Conservation (phyloP, 768 basidiomycete genomes). For the Tylopilus subfusipes region DNA sequence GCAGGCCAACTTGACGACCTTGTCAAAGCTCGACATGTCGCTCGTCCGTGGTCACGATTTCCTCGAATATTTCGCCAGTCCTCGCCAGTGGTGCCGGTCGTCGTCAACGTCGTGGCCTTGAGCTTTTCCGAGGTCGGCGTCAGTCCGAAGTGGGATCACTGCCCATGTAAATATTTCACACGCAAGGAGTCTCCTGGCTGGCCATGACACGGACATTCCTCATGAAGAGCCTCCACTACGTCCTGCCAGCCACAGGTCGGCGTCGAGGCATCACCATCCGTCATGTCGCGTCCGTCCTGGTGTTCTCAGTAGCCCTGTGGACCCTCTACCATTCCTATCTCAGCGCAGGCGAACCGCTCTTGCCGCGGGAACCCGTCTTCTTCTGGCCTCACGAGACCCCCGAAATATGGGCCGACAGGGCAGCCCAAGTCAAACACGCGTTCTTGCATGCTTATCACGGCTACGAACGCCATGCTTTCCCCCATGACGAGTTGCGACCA, state of each 20-base stretch:
- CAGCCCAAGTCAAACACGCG: slow-evolving; percentile 54
- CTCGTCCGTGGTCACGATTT: slow-evolving; percentile 3
- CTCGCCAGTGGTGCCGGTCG: background rate
- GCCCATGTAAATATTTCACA: background rate
- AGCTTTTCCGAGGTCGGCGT: no score
- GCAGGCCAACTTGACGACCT: slow-evolving; percentile 94
- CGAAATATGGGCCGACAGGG: slow-evolving; percentile 48
- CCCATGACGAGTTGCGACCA: slow-evolving; percentile 62
- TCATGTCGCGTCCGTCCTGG: slow-evolving; percentile 18
- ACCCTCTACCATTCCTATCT: slow-evolving; percentile 16
- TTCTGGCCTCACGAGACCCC: slow-evolving; percentile 29
- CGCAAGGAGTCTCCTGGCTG: slow-evolving; percentile 4
- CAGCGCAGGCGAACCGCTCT: background rate
- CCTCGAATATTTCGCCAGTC: slow-evolving; percentile 21
- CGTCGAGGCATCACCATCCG: slow-evolving; percentile 23
- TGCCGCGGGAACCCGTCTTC: slow-evolving; percentile 13
- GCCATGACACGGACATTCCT: background rate
- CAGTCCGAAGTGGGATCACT: background rate
- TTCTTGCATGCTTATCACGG: slow-evolving; percentile 67
- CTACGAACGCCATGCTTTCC: slow-evolving; percentile 58
- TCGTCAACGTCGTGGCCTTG: no score
- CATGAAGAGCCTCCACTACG: background rate
- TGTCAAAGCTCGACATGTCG: slow-evolving; percentile 75
- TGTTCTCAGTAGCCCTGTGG: slow-evolving; percentile 14
- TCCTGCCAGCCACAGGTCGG: background rate